Evolutionary conservation across 2,329 filamentous ascomycete species (phyloP), one percentile per base, ranked within the genome.

Genomic region (Neophaeococcomyces mojaviensis): DNA sequence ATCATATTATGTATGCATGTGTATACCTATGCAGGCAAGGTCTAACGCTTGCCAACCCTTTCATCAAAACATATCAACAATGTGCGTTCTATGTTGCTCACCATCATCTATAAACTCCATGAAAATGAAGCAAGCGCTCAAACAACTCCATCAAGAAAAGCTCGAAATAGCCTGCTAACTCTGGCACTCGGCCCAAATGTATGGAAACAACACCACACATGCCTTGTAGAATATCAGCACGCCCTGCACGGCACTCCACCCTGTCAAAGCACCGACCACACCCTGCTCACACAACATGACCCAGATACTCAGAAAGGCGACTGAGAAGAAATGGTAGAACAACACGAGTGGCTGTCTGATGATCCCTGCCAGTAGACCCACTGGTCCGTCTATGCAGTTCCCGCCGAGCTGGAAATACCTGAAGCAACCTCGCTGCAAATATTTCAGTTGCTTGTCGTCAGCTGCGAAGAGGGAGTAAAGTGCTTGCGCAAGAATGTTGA

Each of bases 401-500:
- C 82, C 78, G 34, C 82, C 82, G 28, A 73, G 74, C 62, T 87
- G 74, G 71, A 98, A 98, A 68, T 98, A 98, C 24, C 76, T 72
- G 71, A 97, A 97, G 71, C 92, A 98, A 39, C 92, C 92, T 54
- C 77, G 77, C 68, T 94, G 88, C 37, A 98, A 79, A 45, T 85
- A 81, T 53, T 78, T 79, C 43, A 97, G 79, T 60, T 89, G 55
- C 63, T 42, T 62, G 74, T 73, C 75, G 62, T 94, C 74, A 42
- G 90, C 92, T 13, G 90, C 88, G 63, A 97, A 98, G 10, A 98
- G 78, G 26, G 78, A 74, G 70, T 98, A 98, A 1, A 98, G 76
- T 0, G 92, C 89, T 72, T 92, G 86, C 1, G 92, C 90, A n/a
- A 98, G 81, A 57, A 97, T 94, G 67, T 98, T 98, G 74, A 98